Percentiles rank a stretch among this genome's conserved stretches.
These are phyloP conservation scores for Tetrapisispora phaffii DNA, from an alignment of 805 yeast genomes.

Conservation along the genomic window DNA sequence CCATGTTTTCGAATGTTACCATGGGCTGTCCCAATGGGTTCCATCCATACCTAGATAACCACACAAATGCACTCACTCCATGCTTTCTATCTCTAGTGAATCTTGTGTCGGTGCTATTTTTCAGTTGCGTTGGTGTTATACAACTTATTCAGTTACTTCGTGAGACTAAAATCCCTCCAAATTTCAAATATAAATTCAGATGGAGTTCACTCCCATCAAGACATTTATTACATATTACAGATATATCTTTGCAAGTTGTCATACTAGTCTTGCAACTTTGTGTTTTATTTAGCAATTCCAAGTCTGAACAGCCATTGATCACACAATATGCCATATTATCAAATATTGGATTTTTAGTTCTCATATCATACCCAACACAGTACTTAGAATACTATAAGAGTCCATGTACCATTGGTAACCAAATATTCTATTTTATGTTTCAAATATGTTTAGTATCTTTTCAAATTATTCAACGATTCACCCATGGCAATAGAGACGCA, in stretches of 20 bases:
- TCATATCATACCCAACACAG: slow-evolving; percentile 23
- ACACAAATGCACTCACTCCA: slow-evolving; percentile 30
- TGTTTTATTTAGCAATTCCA: slow-evolving; percentile 1
- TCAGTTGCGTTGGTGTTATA: slow-evolving; percentile 15
- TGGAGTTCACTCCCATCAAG: slow-evolving; percentile 8
- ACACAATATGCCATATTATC: slow-evolving; percentile 7
- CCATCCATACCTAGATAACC: slow-evolving; percentile 28
- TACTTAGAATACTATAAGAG: slow-evolving; percentile 23
- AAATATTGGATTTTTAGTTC: slow-evolving; percentile 14
- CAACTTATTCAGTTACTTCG: slow-evolving; percentile 14
- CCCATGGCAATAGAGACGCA: slow-evolving; percentile 12
- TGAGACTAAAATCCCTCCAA: slow-evolving; percentile 15
- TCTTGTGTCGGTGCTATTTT: slow-evolving; percentile 8
- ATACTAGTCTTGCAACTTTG: slow-evolving; percentile 9
- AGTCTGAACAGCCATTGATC: slow-evolving; percentile 6
- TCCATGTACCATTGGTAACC: slow-evolving; percentile 22
- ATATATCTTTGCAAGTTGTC: slow-evolving; percentile 14
- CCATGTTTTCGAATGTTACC: neutral
- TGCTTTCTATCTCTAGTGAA: slow-evolving; percentile 23
- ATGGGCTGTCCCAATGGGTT: slow-evolving; percentile 13
- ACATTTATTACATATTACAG: slow-evolving; percentile 17
- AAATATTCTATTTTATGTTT: slow-evolving; percentile 21
- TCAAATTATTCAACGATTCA: slow-evolving; percentile 19
- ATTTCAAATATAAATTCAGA: slow-evolving; percentile 6
- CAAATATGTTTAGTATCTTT: slow-evolving; percentile 14